Conservation (phyloP, 2,329 filamentous ascomycete genomes). For the Seiridium cupressi region DNA sequence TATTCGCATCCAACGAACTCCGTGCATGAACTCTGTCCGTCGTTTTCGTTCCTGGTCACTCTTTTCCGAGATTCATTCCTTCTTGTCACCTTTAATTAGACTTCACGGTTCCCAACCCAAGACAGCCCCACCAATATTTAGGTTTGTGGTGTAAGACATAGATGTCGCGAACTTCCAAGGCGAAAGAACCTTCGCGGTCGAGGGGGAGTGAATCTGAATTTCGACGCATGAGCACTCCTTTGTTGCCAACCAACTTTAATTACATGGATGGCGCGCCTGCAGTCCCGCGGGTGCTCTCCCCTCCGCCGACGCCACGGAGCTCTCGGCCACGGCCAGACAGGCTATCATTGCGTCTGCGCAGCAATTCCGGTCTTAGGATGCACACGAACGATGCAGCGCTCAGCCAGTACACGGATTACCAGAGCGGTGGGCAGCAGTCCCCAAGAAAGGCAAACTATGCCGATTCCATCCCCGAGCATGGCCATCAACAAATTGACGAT, state of each 20-base stretch:
- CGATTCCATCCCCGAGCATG: background rate
- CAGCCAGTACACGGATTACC: slow-evolving; percentile 46
- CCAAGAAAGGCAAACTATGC: background rate
- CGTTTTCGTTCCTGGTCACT: background rate
- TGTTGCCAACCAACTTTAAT: slow-evolving; percentile 8
- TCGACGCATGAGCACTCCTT: slow-evolving; percentile 8
- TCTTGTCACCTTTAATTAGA: no score
- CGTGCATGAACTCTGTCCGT: background rate
- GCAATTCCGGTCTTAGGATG: slow-evolving; percentile 44
- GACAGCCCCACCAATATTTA: background rate
- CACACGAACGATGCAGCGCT: slow-evolving; percentile 42
- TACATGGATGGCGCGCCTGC: slow-evolving; percentile 7
- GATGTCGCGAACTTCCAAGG: slow-evolving; percentile 4
- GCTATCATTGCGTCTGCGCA: slow-evolving; percentile 32
- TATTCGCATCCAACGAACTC: background rate
- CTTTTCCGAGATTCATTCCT: no score
- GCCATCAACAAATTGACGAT: slow-evolving; percentile 23
- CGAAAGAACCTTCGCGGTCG: background rate
- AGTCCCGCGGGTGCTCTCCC: slow-evolving; percentile 14
- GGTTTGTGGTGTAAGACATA: background rate
- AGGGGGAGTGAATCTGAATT: slow-evolving; percentile 3
- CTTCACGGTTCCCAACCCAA: background rate
- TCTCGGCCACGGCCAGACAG: slow-evolving; percentile 16
- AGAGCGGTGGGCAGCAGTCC: slow-evolving; percentile 28
- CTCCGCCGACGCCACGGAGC: slow-evolving; percentile 20